Evolutionary conservation across 192 early-diverging fungal species (phyloP).

Genomic region (Coemansia sp.): DNA sequence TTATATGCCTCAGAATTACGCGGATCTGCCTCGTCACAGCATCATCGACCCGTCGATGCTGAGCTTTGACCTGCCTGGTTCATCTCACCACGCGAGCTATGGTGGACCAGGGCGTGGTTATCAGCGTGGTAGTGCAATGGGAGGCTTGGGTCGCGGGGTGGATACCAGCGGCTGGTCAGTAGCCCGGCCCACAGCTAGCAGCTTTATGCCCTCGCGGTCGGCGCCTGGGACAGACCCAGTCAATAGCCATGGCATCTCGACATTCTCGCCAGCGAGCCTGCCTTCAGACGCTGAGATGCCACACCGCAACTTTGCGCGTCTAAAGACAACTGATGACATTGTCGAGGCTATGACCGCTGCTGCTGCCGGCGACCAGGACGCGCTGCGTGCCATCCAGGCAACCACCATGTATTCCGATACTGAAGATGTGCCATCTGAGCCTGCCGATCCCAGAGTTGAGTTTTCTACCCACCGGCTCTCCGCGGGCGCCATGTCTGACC

Average conservation of each 20-base stretch:
- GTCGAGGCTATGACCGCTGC: constrained; percentile 45
- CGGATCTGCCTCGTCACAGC: constrained; percentile 50
- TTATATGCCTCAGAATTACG: constrained; percentile 34
- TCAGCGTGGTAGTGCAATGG: background rate
- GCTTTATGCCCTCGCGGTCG: constrained; percentile 16
- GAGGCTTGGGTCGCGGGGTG: background rate
- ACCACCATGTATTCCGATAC: constrained; percentile 32
- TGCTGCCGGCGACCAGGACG: constrained; percentile 48
- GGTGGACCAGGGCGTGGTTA: background rate
- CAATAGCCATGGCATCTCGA: constrained; percentile 11
- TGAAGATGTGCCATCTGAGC: constrained; percentile 32
- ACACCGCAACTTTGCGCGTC: constrained; percentile 18
- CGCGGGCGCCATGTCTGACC: background rate
- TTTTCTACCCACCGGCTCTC: constrained; percentile 6
- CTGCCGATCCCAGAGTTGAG: constrained; percentile 22
- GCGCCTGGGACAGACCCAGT: background rate
- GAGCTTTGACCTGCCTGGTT: constrained; percentile 39
- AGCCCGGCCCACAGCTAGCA: constrained; percentile 26
- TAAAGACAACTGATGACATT: constrained; percentile 41
- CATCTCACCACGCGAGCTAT: constrained; percentile 16
- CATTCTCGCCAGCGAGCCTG: constrained; percentile 17
- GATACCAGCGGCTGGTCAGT: constrained; percentile 35
- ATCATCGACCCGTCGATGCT: constrained; percentile 54
- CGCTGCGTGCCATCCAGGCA: constrained; percentile 38
- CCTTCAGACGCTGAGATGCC: constrained; percentile 1